Evolutionary conservation across 495 filamentous ascomycete species (phyloP), one percentile per base, ranked within the genome.

Genomic region (Diplogelasinospora grovesii): DNA sequence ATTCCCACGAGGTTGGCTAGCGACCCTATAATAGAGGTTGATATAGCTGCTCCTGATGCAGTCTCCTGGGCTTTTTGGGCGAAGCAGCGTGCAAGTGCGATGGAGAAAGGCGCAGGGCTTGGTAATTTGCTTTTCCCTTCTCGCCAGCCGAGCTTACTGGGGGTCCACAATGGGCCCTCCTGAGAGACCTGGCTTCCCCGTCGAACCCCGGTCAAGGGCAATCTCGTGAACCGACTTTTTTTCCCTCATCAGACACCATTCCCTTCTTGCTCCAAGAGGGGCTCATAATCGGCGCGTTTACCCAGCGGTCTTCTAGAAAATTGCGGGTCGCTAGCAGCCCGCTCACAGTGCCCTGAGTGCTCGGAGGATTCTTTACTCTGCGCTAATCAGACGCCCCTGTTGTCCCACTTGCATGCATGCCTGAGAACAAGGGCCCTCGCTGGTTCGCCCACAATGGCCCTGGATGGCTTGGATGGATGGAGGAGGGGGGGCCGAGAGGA

Each of bases 341-440:
- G 41, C 49, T 30, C 46, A 50, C 36, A 36, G 31, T 30, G 48
- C 51, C 46, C 57, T 48, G 46, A 52, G 53, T 45, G 46, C 27
- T 69, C 64, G 64, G 64, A 69, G 61, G 61, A 63, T 70, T 68
- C 56, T 62, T 54, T n/a, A n/a, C n/a, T n/a, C n/a, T n/a, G 54
- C 56, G 56, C 63, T 63, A 60, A 69, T 68, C 63, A 66, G 57
- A 57, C 50, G 54, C 47, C 50, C 52, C 41, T 54, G 56, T 46
- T 52, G 34, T 37, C 48, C 43, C 35, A 49, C 49, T 43, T 36
- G 51, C 57, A 50, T 48, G 51, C 57, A 50, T 48, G 49, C 39
- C 39, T 19, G 31, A 36, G 22, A 29, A 46, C 53, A 41, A 48
- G 53, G n/a, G 46, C 41, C 49, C 36, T 43, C 50, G 44, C 35